A percentile compares a stretch with the other conserved stretches of the same genome.
phyloP scores from a whole-genome alignment of 1,284 basidiomycete species.

The Malassezia furfur region DNA sequence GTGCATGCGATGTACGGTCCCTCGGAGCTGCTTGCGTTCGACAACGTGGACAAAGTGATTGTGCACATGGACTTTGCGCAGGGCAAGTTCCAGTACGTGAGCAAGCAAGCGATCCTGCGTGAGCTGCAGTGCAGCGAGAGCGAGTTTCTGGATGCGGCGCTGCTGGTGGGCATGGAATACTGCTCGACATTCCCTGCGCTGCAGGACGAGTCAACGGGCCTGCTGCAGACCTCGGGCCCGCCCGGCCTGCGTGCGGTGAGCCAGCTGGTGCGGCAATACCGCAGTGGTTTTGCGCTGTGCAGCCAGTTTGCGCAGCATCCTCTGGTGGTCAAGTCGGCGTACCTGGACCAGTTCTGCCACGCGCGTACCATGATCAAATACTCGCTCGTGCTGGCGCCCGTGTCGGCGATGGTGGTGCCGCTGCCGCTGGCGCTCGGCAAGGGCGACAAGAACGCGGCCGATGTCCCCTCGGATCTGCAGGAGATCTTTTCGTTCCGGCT shows the following conservation, averaged over 20 bases:
- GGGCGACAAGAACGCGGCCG: slow-evolving; percentile 50
- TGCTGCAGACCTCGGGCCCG: slow-evolving; percentile 21
- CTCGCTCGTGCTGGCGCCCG: slow-evolving; percentile 78
- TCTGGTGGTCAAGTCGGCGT: slow-evolving; percentile 64
- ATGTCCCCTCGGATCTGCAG: slow-evolving; percentile 81
- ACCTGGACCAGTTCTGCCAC: slow-evolving; percentile 77
- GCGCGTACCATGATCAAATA: slow-evolving; percentile 86
- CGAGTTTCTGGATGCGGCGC: slow-evolving; percentile 86
- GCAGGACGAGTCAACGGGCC: slow-evolving; percentile 54
- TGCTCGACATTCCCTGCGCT: slow-evolving; percentile 67
- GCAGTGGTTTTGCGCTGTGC: slow-evolving; percentile 34
- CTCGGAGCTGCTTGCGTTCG: slow-evolving; percentile 77
- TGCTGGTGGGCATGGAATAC: slow-evolving; percentile 82
- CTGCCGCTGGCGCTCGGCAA: slow-evolving; percentile 63
- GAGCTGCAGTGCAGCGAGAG: slow-evolving; percentile 73
- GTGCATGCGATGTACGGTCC: slow-evolving; percentile 89
- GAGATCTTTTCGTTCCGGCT: slow-evolving; percentile 90
- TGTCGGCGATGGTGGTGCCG: slow-evolving; percentile 72
- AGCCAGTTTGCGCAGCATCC: slow-evolving; percentile 52
- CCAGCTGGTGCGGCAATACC: slow-evolving; percentile 47
- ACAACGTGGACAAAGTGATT: slow-evolving; percentile 79
- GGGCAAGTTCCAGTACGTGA: slow-evolving; percentile 64
- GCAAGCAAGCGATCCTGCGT: slow-evolving; percentile 65
- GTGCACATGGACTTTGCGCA: slow-evolving; percentile 57
- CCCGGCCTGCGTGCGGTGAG: slow-evolving; percentile 48